Evolutionary conservation across 495 filamentous ascomycete species (phyloP).

Genomic region (Neurospora cerealis): DNA sequence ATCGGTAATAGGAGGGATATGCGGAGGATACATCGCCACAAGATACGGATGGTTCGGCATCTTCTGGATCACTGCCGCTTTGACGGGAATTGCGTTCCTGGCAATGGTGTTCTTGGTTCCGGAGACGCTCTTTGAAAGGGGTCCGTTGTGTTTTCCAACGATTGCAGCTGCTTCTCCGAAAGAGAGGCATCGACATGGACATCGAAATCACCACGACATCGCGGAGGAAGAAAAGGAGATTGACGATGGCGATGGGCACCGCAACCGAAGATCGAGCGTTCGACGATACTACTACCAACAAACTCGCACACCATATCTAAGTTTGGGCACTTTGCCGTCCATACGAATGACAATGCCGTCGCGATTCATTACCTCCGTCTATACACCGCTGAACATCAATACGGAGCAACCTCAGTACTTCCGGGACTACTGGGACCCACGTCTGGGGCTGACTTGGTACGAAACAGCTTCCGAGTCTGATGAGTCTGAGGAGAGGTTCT

Average conservation of each 20-base stretch:
- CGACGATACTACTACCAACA: conserved; percentile 2
- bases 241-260: background rate
- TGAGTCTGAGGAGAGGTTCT: background rate
- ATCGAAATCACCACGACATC: background rate
- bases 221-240: background rate
- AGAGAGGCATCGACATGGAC: background rate
- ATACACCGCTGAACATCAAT: background rate
- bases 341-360: conserved; percentile 19
- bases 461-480: conserved; percentile 3
- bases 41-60: conserved; percentile 33
- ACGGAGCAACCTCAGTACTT: background rate
- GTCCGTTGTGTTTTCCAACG: conserved; percentile 7
- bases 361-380: conserved; percentile 7
- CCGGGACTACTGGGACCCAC: background rate
- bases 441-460: conserved; percentile 9
- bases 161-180: background rate
- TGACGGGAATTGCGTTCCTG: conserved; percentile 12
- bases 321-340: conserved; percentile 13
- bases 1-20: conserved; percentile 35
- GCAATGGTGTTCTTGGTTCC: conserved; percentile 40
- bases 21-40: conserved; percentile 38
- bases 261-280: conserved; percentile 3
- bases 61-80: conserved; percentile 36
- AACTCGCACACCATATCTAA: conserved; percentile 11
- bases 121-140: conserved; percentile 43